Percentiles rank a stretch among this genome's conserved stretches.
phyloP scores from a whole-genome alignment of 2,329 filamentous ascomycete species.

The Cordyceps javanica region DNA sequence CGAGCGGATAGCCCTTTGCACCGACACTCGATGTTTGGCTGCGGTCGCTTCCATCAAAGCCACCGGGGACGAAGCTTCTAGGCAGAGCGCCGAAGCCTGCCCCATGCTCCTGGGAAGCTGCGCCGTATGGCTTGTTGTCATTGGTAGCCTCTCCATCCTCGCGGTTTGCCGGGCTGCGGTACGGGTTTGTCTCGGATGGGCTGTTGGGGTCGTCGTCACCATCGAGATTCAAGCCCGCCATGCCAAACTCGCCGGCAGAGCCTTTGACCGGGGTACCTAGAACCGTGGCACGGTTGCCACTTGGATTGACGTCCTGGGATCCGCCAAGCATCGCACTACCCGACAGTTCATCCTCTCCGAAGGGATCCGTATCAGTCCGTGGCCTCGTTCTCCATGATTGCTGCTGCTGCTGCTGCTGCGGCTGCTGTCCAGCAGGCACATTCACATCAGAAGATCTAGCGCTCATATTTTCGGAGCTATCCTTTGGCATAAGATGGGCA shows the following conservation, averaged over 20 bases:
- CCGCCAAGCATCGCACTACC: constrained; percentile 71
- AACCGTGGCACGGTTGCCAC: constrained; percentile 30
- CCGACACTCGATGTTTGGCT: constrained; percentile 90
- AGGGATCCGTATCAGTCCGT: constrained; percentile 69
- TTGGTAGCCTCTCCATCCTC: constrained; percentile 51
- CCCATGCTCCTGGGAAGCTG: constrained; percentile 29
- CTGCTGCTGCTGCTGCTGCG: constrained; percentile 18
- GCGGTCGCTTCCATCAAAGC: constrained; percentile 71
- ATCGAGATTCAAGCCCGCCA: constrained; percentile 54
- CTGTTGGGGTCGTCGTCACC: constrained; percentile 67
- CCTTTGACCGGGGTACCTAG: constrained; percentile 52
- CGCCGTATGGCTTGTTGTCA: constrained; percentile 42
- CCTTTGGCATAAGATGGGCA: constrained; percentile 77
- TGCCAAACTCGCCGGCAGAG: constrained; percentile 53
- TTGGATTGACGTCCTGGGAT: constrained; percentile 60
- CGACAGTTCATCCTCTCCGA: constrained; percentile 58
- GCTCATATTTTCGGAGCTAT: constrained; percentile 50
- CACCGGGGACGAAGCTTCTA: constrained; percentile 44
- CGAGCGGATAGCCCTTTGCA: constrained; percentile 65
- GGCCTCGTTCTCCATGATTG: constrained; percentile 56
- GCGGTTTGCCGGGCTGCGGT: constrained; percentile 76
- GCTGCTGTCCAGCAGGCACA: constrained; percentile 35
- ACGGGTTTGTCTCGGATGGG: constrained; percentile 93
- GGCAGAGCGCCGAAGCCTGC: constrained; percentile 48
- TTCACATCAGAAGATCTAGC: constrained; percentile 41